Conservation (phyloP, 352 stramenopile genomes). For the Pythium rishiriense region DNA sequence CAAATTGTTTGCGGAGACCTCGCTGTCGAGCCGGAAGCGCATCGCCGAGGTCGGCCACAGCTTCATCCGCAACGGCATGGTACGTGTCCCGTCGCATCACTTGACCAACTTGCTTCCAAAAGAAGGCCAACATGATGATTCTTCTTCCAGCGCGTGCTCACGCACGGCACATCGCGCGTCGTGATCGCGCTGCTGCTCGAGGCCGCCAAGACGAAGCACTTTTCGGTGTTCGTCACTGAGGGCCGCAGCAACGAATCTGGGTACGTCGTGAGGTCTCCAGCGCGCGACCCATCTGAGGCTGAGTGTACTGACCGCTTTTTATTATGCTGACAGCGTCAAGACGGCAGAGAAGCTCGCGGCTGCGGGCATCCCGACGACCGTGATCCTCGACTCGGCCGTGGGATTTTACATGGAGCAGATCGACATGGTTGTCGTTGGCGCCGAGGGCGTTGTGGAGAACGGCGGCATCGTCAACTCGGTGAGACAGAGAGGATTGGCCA, state of each 20-base stretch:
- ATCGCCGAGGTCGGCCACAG: conserved; percentile 93
- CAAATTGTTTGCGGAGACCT: conserved; percentile 93
- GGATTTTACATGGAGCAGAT: conserved; percentile 96
- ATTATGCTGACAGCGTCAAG: conserved; percentile 26
- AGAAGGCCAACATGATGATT: background rate
- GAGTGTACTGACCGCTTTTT: background rate
- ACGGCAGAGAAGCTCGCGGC: conserved; percentile 84
- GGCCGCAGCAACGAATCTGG: conserved; percentile 89
- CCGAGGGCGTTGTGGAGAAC: conserved; percentile 97
- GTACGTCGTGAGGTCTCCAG: too few relatives aligned
- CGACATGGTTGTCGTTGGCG: conserved; percentile 95
- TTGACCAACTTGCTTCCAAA: background rate
- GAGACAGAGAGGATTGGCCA: too few relatives aligned
- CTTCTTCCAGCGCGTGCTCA: conserved; percentile 81
- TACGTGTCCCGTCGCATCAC: conserved; percentile 23
- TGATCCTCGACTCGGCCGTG: conserved; percentile 96
- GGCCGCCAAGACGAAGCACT: conserved; percentile 92
- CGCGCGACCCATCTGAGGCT: too few relatives aligned
- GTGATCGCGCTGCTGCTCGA: conserved; percentile 90
- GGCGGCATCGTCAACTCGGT: conserved; percentile 97
- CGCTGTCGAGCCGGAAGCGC: conserved; percentile 88
- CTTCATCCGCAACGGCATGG: conserved; percentile 94
- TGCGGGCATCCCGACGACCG: conserved; percentile 92
- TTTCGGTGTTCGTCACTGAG: conserved; percentile 94
- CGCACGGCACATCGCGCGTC: conserved; percentile 92